Base-by-base conservation (phyloP, 371 early-diverging fungal genomes). In the Mortierella sp. region DNA sequence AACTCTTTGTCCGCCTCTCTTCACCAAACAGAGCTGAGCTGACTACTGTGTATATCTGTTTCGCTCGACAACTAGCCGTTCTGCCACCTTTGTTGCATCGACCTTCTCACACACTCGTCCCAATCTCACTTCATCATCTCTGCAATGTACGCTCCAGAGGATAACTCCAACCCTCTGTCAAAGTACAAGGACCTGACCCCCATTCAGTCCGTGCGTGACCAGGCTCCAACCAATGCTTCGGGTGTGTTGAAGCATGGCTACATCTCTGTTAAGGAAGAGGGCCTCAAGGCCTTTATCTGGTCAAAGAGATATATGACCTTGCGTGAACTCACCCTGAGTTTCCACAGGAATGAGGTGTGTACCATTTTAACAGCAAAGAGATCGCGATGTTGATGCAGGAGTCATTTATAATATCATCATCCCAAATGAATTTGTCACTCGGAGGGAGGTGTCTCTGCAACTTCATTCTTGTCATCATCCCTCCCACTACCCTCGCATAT, bases 221-320 rank as follows among this genome's bases (percentile, higher is more conserved):
- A 70, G 64, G 63, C 74, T 6, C 70, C 79, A 9, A 65, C 75
- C 69, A 81, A 75, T 62, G 72, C 58, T 66, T 81, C 81, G 45
- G 81, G 81, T n/a, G 89, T 92, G 28, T 84, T 97, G 63, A 97
- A 96, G 86, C 88, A 93, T 63, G 97, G 97, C 59, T 93, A 96
- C 77, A 86, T 92, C 62, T 88, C 89, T 50, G 91, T 97, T 63
- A 96, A 96, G 87, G 98, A 98, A 78, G 96, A 95, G 58, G 95
- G 96, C 62, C 84, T 96, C 62, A 84, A 91, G 65, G 91, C 94
- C 58, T 97, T 96, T 89, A 90, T 96, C 76, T 98, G 98, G 98
- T 92, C 95, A 59, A 97, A 96, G 86, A 87, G 97, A 47, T 98
- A 94, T 89, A 91, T 95, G 73, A 88, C 97, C 15, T 87, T 98